Evolutionary conservation across 2,329 filamentous ascomycete species (phyloP).

Genomic region (Drechslerella dactyloides): DNA sequence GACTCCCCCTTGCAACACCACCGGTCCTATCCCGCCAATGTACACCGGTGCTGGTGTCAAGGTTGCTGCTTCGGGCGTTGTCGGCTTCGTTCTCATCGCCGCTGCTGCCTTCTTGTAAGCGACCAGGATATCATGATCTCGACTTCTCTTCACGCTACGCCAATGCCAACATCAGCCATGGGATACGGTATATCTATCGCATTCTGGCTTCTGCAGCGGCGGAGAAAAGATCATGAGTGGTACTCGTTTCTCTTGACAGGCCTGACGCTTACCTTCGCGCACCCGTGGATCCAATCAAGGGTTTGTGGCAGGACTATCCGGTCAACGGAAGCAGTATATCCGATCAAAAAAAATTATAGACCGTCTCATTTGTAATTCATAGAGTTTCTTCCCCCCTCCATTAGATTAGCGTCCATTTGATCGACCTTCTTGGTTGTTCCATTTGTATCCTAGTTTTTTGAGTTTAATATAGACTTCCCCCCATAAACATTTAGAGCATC

Average conservation of each 20-base stretch:
- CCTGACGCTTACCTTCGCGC: no score
- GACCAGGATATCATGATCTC: no score
- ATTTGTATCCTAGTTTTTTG: constrained; percentile 1
- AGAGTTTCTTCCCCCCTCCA: background rate
- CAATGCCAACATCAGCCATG: no score
- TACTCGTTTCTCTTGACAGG: no score
- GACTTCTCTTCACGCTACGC: no score
- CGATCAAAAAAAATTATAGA: background rate
- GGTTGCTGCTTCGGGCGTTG: constrained; percentile 28
- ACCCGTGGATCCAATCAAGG: no score
- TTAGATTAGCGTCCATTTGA: background rate
- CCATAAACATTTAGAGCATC: background rate
- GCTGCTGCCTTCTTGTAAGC: constrained; percentile 36
- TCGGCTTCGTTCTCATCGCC: constrained; percentile 36
- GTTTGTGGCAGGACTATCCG: no score
- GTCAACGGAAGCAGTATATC: background rate
- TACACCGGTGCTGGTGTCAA: constrained; percentile 46
- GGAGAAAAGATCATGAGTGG: no score
- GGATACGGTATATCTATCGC: no score
- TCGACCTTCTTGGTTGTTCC: background rate
- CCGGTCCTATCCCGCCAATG: constrained; percentile 33
- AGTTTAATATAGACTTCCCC: background rate
- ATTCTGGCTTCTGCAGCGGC: no score
- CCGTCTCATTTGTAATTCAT: background rate
- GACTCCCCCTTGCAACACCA: constrained; percentile 38